Conservation (phyloP, 2,329 filamentous ascomycete species). For the Cercospora zeina region DNA sequence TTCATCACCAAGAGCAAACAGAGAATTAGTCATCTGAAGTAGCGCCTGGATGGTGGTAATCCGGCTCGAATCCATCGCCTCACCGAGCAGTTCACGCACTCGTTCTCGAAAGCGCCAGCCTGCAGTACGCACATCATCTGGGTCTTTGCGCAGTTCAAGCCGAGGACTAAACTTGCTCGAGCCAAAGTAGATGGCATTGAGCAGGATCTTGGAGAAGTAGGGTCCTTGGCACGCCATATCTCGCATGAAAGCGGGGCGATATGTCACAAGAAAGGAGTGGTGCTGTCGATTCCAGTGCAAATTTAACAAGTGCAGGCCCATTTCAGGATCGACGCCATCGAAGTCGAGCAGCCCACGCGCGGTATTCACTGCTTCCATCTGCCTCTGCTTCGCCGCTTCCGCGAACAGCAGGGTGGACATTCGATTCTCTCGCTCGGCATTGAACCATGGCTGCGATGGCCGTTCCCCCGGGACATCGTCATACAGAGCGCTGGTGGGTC, state of each 20-base stretch:
- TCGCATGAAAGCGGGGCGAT: constrained; percentile 33
- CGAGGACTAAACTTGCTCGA: constrained; percentile 50
- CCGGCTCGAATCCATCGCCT: constrained; percentile 49
- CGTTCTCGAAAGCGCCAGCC: constrained; percentile 53
- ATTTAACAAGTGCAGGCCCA: constrained; percentile 54
- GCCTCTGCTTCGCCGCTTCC: constrained; percentile 52
- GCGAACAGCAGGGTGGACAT: constrained; percentile 51
- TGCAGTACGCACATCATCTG: constrained; percentile 51
- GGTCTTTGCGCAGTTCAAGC: constrained; percentile 49
- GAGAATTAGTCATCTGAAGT: constrained; percentile 53
- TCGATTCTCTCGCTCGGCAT: constrained; percentile 41
- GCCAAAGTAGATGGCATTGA: constrained; percentile 56
- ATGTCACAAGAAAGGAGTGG: constrained; percentile 31
- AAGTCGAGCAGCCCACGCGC: constrained; percentile 54
- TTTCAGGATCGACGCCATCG: constrained; percentile 55
- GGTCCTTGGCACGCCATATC: constrained; percentile 53
- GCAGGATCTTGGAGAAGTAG: constrained; percentile 58
- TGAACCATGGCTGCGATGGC: constrained; percentile 22
- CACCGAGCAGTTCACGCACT: constrained; percentile 50
- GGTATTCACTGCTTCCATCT: constrained; percentile 54
- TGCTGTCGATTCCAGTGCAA: constrained; percentile 44
- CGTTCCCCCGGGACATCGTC: constrained; percentile 41
- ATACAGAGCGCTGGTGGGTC: constrained; percentile 53
- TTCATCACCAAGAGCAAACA: constrained; percentile 55
- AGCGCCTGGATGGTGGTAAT: constrained; percentile 59